Evolutionary conservation across 2,329 filamentous ascomycete genomes (phyloP).

Genomic region (Claviceps cyperi): DNA sequence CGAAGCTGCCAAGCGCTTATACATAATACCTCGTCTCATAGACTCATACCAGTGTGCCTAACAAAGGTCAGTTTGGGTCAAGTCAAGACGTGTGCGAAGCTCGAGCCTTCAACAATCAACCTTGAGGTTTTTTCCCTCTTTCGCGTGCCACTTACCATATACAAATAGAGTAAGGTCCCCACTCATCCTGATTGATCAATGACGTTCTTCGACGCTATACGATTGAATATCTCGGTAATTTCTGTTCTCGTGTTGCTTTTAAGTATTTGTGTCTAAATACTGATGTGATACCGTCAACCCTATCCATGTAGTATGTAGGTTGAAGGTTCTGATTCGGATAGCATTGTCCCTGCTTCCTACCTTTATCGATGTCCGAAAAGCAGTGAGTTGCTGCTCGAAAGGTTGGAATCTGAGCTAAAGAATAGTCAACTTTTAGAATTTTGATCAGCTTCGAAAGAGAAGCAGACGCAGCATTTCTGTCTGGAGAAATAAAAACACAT

Average conservation of each 20-base stretch:
- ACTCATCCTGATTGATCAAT: conserved; percentile 20
- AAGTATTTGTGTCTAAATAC: no score
- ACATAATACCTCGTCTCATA: conserved; percentile 8
- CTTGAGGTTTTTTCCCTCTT: background rate
- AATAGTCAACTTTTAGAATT: background rate
- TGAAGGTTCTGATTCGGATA: no score
- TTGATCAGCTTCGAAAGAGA: no score
- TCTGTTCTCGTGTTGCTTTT: no score
- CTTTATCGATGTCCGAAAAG: background rate
- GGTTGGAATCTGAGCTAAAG: no score
- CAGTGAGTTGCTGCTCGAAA: background rate
- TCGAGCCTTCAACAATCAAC: background rate
- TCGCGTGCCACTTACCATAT: conserved; percentile 29
- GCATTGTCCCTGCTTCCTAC: background rate
- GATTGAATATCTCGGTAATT: background rate
- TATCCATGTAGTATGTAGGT: no score
- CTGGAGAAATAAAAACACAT: no score
- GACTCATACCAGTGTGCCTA: conserved; percentile 22
- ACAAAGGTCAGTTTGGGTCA: conserved; percentile 3
- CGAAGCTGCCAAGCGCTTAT: background rate
- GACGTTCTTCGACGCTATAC: background rate
- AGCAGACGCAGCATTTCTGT: no score
- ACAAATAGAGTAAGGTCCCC: conserved; percentile 37
- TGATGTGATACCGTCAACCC: no score
- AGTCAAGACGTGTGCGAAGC: background rate